A percentile compares a stretch with the other conserved stretches of the same genome.
Conservation (phyloP, 257 asterid species). For the Euphrasia confusa region DNA sequence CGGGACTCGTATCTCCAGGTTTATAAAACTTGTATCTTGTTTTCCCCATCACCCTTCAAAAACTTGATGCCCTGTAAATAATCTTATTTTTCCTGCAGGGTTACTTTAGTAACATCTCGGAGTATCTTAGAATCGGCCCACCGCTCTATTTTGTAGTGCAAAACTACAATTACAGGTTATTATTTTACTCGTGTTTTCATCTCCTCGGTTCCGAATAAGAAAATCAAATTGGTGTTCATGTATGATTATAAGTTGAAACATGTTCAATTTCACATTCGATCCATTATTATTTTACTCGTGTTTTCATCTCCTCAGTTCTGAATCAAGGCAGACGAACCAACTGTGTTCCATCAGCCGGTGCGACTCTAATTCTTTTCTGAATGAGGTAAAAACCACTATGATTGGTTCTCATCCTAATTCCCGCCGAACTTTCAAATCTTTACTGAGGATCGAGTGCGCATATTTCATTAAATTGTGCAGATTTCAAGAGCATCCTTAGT, state of each 20-base stretch:
- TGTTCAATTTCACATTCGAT: not conserved
- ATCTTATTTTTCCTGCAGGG: conserved; percentile 45
- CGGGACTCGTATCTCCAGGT: conserved; percentile 99
- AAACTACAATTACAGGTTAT: conserved; percentile 83
- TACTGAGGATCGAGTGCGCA: too few species aligned
- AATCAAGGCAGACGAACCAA: conserved; percentile 83
- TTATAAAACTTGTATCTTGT: conserved; percentile 19
- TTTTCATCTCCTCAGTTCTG: conserved; percentile 57
- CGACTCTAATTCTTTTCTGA: conserved; percentile 81
- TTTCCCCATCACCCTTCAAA: conserved; percentile 9
- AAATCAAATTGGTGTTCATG: not conserved
- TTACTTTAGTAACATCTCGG: conserved; percentile 68
- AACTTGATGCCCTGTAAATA: conserved; percentile 20
- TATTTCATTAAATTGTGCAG: conserved; percentile 38
- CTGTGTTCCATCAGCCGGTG: conserved; percentile 96
- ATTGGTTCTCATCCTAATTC: too few species aligned
- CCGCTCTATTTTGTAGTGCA: conserved; percentile 91
- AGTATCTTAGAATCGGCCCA: conserved; percentile 90
- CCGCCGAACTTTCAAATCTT: too few species aligned
- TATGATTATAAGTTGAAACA: not conserved
- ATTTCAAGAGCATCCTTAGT: conserved; percentile 83
- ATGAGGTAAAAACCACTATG: conserved; percentile 55
- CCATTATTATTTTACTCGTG: conserved; percentile 17
- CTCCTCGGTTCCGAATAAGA: conserved; percentile 54
- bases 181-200: conserved; percentile 19